A percentile compares a stretch with the other conserved stretches of the same genome.
These are phyloP conservation scores for Vitis rotundifolia DNA, from an alignment of 164 flowering plant species.

Conservation along the genomic window DNA sequence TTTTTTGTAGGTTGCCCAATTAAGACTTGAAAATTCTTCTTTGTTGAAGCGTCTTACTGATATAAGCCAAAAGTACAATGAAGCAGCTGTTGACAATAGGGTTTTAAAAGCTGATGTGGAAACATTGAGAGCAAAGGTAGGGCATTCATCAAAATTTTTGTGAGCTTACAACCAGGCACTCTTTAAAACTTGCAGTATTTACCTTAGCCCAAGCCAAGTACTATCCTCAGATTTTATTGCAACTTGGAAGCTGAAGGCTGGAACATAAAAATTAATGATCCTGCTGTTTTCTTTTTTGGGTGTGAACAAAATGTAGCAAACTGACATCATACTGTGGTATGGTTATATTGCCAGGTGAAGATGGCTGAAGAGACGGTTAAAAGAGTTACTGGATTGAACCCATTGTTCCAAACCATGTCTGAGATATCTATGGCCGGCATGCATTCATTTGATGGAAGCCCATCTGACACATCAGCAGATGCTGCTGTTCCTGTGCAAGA, in stretches of 20 bases:
- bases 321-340: neutral
- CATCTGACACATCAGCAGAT: slow-evolving; percentile 67
- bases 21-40: slow-evolving; percentile 76
- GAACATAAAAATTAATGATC: neutral
- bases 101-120: slow-evolving; percentile 97
- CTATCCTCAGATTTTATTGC: too few species aligned
- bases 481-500: slow-evolving; percentile 74
- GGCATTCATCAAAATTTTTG: neutral
- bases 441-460: slow-evolving; percentile 54
- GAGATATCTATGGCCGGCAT: slow-evolving; percentile 55
- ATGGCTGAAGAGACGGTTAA: slow-evolving; percentile 92
- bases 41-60: slow-evolving; percentile 73
- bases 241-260: neutral
- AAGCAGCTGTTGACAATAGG: slow-evolving; percentile 94
- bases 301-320: neutral
- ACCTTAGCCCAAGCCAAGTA: too few species aligned
- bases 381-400: slow-evolving; percentile 76
- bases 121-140: slow-evolving; percentile 95
- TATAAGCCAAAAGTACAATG: slow-evolving; percentile 73
- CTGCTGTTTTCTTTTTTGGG: neutral
- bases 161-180: too few species aligned
- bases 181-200: too few species aligned
- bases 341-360: slow-evolving; percentile 64
- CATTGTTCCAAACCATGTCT: slow-evolving; percentile 64
- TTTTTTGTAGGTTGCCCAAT: slow-evolving; percentile 63